Conservation (phyloP, 2,329 filamentous ascomycete genomes). For the Capronia coronata region DNA sequence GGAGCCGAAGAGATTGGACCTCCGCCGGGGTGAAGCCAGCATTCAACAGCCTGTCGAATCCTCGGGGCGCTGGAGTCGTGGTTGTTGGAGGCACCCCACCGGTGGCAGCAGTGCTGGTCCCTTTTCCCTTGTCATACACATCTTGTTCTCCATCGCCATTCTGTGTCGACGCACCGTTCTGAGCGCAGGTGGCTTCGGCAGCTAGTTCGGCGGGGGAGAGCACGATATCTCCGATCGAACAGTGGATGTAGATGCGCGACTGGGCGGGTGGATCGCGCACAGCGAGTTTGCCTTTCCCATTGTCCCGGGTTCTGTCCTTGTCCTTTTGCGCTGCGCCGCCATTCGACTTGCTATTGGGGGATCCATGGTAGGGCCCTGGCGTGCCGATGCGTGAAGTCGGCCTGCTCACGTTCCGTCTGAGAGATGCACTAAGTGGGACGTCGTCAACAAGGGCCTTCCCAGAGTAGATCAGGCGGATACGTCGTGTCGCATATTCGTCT, state of each 20-base stretch:
- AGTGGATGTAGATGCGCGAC: conserved; percentile 76
- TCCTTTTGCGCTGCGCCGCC: conserved; percentile 12
- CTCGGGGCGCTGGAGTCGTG: conserved; percentile 57
- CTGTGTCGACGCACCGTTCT: conserved; percentile 3
- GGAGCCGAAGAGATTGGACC: conserved; percentile 74
- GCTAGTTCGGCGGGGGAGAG: conserved; percentile 64
- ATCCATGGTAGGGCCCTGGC: conserved; percentile 23
- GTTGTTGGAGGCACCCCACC: conserved; percentile 30
- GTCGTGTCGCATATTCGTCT: conserved; percentile 54
- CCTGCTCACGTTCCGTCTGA: conserved; percentile 55
- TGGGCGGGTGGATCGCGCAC: conserved; percentile 45
- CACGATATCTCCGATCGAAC: conserved; percentile 72
- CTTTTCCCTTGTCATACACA: background rate
- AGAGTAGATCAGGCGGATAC: conserved; percentile 81
- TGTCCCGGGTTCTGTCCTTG: conserved; percentile 27
- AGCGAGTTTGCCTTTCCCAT: conserved; percentile 62
- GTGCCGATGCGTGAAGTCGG: conserved; percentile 41
- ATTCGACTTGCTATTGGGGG: conserved; percentile 10
- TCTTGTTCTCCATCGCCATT: conserved; percentile 2
- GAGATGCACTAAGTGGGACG: conserved; percentile 59
- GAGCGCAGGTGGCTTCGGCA: conserved; percentile 49
- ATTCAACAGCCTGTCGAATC: conserved; percentile 78
- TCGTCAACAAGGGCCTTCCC: conserved; percentile 77
- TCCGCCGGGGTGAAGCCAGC: conserved; percentile 78
- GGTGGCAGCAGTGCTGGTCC: background rate